These are phyloP conservation scores for Vitis riparia DNA, from an alignment of 164 flowering plant genomes.

Conservation along the genomic window DNA sequence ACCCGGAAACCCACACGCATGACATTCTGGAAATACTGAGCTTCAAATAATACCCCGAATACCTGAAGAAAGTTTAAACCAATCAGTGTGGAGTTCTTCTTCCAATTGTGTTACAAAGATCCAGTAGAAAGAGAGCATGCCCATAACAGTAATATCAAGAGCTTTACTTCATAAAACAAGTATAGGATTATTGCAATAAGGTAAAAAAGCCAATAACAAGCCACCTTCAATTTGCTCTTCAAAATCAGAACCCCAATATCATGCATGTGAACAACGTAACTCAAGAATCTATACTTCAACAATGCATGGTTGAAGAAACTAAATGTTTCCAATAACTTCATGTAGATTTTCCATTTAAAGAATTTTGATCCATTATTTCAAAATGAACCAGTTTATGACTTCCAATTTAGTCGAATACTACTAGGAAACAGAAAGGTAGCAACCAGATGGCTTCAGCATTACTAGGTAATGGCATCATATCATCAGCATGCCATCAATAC, in stretches of 20 bases:
- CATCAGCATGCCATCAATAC: neutral
- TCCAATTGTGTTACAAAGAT: neutral
- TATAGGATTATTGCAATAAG: neutral
- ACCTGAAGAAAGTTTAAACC: constrained; percentile 43
- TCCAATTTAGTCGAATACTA: neutral
- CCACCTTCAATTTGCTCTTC: neutral
- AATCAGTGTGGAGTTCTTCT: neutral
- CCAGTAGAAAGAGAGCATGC: neutral
- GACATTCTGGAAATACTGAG: constrained; percentile 96
- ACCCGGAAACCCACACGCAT: constrained; percentile 94
- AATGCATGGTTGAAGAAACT: neutral
- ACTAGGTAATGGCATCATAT: neutral
- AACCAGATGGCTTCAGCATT: neutral
- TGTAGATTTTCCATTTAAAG: neutral
- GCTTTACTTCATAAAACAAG: neutral
- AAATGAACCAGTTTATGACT: neutral
- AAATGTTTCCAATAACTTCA: neutral
- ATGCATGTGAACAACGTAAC: neutral
- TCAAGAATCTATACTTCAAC: neutral
- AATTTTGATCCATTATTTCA: neutral
- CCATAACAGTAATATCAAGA: neutral
- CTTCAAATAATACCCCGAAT: constrained; percentile 84
- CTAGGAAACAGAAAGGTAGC: neutral
- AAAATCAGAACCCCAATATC: neutral
- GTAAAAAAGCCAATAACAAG: neutral